Percentiles rank a stretch among this genome's conserved stretches.
phyloP scores from a whole-genome alignment of 495 filamentous ascomycete species.

The Penicillium steckii region DNA sequence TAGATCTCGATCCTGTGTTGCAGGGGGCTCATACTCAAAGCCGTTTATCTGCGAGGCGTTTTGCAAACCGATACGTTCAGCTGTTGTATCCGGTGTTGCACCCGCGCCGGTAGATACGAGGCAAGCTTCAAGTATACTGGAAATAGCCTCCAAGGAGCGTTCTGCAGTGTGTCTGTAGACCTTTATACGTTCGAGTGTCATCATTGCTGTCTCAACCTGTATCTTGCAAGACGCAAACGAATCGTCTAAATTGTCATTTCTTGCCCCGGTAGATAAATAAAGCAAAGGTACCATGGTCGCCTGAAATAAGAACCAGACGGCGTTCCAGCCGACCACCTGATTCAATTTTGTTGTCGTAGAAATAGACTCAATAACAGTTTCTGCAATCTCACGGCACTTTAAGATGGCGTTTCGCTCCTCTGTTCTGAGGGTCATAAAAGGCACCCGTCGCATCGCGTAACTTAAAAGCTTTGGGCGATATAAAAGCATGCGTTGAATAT shows the following conservation, averaged over 20 bases:
- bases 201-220: slow-evolving; percentile 62
- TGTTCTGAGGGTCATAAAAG: slow-evolving; percentile 45
- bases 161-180: slow-evolving; percentile 64
- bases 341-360: slow-evolving; percentile 57
- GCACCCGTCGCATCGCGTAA: slow-evolving; percentile 58
- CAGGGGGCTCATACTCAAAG: slow-evolving; percentile 1
- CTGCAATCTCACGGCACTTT: slow-evolving; percentile 62
- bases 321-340: slow-evolving; percentile 76
- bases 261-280: slow-evolving; percentile 47
- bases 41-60: not conserved
- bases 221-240: slow-evolving; percentile 34
- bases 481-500: slow-evolving; percentile 70
- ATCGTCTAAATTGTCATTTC: slow-evolving; percentile 44
- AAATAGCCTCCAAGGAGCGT: slow-evolving; percentile 60
- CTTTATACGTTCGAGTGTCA: slow-evolving; percentile 62
- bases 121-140: slow-evolving; percentile 60
- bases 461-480: slow-evolving; percentile 66
- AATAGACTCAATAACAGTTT: slow-evolving; percentile 64
- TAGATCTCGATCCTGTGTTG: not conserved
- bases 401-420: slow-evolving; percentile 65
- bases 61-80: not conserved
- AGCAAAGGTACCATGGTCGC: slow-evolving; percentile 72
- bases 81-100: slow-evolving; percentile 7
- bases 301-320: slow-evolving; percentile 74
- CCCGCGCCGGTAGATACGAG: not conserved